Base-by-base conservation (phyloP, 1,284 basidiomycete genomes). In the Tylopilus sp. region DNA sequence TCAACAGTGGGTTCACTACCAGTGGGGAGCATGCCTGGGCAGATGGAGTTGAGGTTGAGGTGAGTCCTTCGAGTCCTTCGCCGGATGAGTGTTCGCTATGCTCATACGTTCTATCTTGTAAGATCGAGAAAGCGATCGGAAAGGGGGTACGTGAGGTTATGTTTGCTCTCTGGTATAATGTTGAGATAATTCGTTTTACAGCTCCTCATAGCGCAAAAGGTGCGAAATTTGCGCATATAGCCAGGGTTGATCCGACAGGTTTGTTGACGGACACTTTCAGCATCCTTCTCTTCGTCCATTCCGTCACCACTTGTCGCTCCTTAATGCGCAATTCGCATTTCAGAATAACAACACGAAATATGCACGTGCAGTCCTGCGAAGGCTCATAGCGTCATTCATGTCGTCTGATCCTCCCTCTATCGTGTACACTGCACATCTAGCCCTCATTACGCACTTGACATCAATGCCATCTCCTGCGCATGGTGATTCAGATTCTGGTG, bases 141-240 rank as follows among this genome's bases (percentile, higher is more conserved):
- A 79, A 78, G 64, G 81, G 77, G 48, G 78, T 79, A 51, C 58
- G 76, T 69, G 24, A 9, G 15, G 37, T 44, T 25, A 44, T 28
- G 13, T 20, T 25, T 20, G 31, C 35, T 28, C 15, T n/a, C 25
- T 9, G 17, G 28, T 22, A 7, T 13, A 43, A 43, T 32, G 2
- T 35, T 63, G 26, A 65, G 10, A 33, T 1, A 20, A 15, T 29
- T 14, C 2, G 2, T 28, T n/a, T 41, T 42, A 15, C 11, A 88
- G 85, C 74, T 84, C 5, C 70, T 84, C 20, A 76, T 88, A 47
- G 75, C 84, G 0, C 81, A 84, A 65, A 86, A 84, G 70, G 84
- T 84, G 61, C 19, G 68, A 59, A 2, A 25, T 6, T 2, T 9
- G 11, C 36, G 39, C 48, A 63, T 56, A 61, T 42, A 56, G 13